Conservation (phyloP, 305 asterid genomes). For the Fraxinus albicans region DNA sequence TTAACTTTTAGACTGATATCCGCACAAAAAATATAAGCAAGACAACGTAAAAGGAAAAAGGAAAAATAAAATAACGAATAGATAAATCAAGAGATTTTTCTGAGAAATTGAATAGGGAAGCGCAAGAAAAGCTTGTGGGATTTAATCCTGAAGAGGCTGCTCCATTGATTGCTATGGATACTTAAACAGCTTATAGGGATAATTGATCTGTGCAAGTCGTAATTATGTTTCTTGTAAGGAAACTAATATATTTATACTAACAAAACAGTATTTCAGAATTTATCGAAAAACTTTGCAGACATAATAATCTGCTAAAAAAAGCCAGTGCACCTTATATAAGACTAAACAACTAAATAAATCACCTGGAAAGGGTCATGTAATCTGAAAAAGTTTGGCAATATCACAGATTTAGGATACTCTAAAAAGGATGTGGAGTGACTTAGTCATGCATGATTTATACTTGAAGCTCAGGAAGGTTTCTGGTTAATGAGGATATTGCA, state of each 20-base stretch:
- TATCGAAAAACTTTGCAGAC: background rate
- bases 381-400: background rate
- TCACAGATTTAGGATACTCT: background rate
- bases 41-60: background rate
- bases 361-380: background rate
- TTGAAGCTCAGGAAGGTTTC: background rate
- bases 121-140: slow-evolving; percentile 36
- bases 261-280: background rate
- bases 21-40: background rate
- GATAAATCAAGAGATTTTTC: slow-evolving; percentile 43
- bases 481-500: background rate
- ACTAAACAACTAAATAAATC: background rate
- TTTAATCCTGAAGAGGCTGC: slow-evolving; percentile 41
- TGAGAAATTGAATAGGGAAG: slow-evolving; percentile 38
- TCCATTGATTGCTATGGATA: slow-evolving; percentile 38
- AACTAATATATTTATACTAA: background rate
- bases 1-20: background rate
- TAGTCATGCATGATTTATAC: background rate
- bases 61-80: background rate
- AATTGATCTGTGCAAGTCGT: slow-evolving; percentile 19
- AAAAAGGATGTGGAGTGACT: background rate
- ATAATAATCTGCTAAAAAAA: background rate
- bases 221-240: background rate
- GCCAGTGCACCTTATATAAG: background rate
- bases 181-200: slow-evolving; percentile 44